phyloP scores from a whole-genome alignment of 768 basidiomycete species.

The Gymnopilus junonius region DNA sequence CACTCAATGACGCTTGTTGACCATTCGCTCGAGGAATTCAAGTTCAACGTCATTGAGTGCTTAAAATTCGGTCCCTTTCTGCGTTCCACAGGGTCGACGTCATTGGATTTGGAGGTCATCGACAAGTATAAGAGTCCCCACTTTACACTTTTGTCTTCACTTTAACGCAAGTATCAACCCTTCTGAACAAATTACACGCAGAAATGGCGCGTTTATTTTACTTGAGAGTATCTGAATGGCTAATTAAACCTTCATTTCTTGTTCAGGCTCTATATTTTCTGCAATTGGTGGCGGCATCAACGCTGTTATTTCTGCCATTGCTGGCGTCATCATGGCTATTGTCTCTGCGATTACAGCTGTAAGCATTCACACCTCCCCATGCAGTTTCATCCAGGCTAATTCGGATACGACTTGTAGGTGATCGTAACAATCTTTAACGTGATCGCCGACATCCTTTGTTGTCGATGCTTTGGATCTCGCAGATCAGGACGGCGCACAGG shows the following conservation, averaged over 20 bases:
- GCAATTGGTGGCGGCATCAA: constrained; percentile 66
- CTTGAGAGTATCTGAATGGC: background rate
- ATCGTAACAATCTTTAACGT: constrained; percentile 68
- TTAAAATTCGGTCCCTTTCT: background rate
- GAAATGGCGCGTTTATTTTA: background rate
- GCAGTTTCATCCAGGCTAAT: background rate
- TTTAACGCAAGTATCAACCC: background rate
- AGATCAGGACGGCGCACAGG: constrained; percentile 28
- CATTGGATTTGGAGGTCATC: background rate
- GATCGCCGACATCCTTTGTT: constrained; percentile 59
- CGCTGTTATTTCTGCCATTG: constrained; percentile 64
- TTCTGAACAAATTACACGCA: background rate
- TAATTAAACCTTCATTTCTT: background rate
- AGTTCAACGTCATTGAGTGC: background rate
- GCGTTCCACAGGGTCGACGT: constrained; percentile 6
- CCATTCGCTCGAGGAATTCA: background rate
- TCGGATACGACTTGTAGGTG: constrained; percentile 40
- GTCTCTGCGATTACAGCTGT: constrained; percentile 64
- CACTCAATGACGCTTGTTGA: constrained; percentile 5
- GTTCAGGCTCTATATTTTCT: constrained; percentile 63
- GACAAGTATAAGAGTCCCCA: background rate
- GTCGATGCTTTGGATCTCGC: constrained; percentile 48
- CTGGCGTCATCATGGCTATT: constrained; percentile 61
- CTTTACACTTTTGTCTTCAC: background rate
- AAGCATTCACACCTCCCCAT: constrained; percentile 25